Evolutionary conservation across 495 filamentous ascomycete species (phyloP).

Genomic region (Pseudomonodictys pantanalensis): DNA sequence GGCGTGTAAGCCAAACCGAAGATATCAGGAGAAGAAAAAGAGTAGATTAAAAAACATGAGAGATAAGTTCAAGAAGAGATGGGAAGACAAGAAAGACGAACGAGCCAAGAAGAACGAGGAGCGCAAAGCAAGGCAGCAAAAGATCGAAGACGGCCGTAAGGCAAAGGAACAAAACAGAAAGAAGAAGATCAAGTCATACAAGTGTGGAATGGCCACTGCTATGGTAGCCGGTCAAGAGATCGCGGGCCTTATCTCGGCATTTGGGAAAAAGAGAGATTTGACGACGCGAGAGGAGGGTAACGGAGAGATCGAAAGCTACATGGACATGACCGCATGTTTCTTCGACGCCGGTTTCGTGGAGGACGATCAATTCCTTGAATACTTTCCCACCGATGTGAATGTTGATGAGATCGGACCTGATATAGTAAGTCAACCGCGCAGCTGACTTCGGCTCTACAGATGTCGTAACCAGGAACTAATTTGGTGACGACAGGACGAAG

Average conservation of each 20-base stretch:
- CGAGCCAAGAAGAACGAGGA: conserved; percentile 6
- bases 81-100: conserved; percentile 5
- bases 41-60: not conserved
- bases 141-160: not conserved
- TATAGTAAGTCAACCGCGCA: not conserved
- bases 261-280: not conserved
- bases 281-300: not conserved
- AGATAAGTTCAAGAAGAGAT: conserved; percentile 11
- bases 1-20: not conserved
- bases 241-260: not conserved
- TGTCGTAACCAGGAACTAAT: no score
- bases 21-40: conserved; percentile 8
- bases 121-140: not conserved
- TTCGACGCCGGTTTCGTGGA: not conserved
- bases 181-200: not conserved
- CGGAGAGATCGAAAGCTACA: not conserved
- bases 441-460: no score
- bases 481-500: not conserved
- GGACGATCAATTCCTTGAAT: not conserved
- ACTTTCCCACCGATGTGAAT: not conserved
- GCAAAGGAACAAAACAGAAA: not conserved
- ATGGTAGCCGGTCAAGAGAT: not conserved
- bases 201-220: not conserved
- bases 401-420: not conserved
- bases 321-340: not conserved